Evolutionary conservation across 2,329 filamentous ascomycete species (phyloP).

Genomic region (Cladophialophora carrionii): DNA sequence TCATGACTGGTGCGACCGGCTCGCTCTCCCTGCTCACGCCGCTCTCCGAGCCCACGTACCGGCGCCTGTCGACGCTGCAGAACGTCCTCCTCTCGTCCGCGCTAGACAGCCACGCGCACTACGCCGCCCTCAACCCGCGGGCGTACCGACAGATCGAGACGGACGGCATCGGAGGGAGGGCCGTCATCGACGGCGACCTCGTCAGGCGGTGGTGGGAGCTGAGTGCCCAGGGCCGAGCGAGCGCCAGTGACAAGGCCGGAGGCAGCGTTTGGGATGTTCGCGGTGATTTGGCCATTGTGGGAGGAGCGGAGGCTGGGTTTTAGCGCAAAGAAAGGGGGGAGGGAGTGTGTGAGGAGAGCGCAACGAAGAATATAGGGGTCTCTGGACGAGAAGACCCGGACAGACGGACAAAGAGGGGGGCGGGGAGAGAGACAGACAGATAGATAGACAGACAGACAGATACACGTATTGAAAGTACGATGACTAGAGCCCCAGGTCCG

Average conservation of each 20-base stretch:
- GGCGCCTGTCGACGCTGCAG: conserved; percentile 78
- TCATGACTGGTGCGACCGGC: conserved; percentile 1
- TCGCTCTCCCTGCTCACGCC: conserved; percentile 64
- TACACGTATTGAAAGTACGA: too few species aligned
- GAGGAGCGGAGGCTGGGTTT: conserved; percentile 62
- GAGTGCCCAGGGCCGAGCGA: conserved; percentile 68
- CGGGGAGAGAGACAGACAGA: too few species aligned
- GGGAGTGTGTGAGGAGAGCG: neutral
- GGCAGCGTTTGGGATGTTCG: conserved; percentile 66
- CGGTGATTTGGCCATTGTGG: conserved; percentile 68
- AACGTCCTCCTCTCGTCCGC: conserved; percentile 72
- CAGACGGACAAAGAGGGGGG: too few species aligned
- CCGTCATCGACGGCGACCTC: conserved; percentile 77
- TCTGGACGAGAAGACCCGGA: too few species aligned
- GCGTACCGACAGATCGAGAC: conserved; percentile 68
- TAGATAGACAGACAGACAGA: too few species aligned
- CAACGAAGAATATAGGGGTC: neutral
- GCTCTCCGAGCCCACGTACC: conserved; percentile 76
- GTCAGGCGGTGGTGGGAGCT: conserved; percentile 76
- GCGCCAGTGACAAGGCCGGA: conserved; percentile 75
- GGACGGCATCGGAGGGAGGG: conserved; percentile 58
- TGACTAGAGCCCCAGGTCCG: too few species aligned
- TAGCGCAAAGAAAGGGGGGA: conserved; percentile 11
- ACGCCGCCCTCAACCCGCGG: conserved; percentile 80
- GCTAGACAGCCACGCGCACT: conserved; percentile 62